Evolutionary conservation across 129 eudicot species (phyloP).

Genomic region (Arctium minus): DNA sequence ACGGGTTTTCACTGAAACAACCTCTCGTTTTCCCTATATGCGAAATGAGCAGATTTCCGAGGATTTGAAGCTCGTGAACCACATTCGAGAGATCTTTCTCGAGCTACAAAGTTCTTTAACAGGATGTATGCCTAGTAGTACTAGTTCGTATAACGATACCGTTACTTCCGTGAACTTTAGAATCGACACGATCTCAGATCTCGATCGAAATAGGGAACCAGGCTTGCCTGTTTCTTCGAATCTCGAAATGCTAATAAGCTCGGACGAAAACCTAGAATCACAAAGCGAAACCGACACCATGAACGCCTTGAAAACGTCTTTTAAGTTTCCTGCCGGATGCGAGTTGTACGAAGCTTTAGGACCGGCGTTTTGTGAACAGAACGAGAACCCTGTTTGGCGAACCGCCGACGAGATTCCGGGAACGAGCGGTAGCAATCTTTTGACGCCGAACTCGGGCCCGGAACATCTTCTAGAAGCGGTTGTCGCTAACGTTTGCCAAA

Average conservation of each 20-base stretch:
- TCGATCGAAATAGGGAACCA: conserved; percentile 4
- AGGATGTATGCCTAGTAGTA: conserved; percentile 19
- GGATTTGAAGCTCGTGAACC: conserved; percentile 58
- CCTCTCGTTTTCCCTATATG: neutral
- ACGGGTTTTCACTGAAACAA: no score
- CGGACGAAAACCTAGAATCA: conserved; percentile 12
- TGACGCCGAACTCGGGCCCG: conserved; percentile 44
- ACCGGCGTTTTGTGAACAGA: conserved; percentile 48
- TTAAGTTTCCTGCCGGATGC: conserved; percentile 60
- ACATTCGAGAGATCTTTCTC: conserved; percentile 50
- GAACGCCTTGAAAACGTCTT: conserved; percentile 33
- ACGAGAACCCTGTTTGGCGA: conserved; percentile 27
- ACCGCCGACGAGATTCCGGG: conserved; percentile 49
- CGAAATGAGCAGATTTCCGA: conserved; percentile 52
- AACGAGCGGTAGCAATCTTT: conserved; percentile 35
- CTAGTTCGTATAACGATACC: conserved; percentile 27
- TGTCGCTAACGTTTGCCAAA: conserved; percentile 60
- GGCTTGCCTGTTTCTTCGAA: conserved; percentile 23
- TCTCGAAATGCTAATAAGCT: conserved; percentile 18
- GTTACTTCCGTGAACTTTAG: conserved; percentile 20
- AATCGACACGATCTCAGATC: conserved; percentile 22
- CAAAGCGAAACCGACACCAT: conserved; percentile 28
- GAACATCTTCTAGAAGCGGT: conserved; percentile 89
- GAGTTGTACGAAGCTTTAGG: conserved; percentile 93
- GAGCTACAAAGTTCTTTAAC: conserved; percentile 43